Percentiles rank a stretch among this genome's conserved stretches.
phyloP scores from a whole-genome alignment of 164 flowering plant genomes.

The Macadamia integrifolia region DNA sequence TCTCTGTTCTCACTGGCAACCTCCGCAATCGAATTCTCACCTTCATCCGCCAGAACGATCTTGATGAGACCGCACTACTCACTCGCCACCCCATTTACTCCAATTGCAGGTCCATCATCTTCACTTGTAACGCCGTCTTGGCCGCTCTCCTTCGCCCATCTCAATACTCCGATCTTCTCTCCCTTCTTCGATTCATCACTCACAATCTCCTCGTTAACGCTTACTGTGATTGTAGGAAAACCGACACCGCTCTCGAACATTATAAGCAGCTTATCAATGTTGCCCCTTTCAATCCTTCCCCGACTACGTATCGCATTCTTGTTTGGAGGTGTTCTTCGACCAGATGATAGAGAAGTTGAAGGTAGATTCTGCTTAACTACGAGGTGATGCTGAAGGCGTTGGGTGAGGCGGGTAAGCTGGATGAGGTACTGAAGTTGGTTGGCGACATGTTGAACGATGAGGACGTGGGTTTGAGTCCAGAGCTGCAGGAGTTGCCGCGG shows the following conservation, averaged over 20 bases:
- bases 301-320: conserved; percentile 69
- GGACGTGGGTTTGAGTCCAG: conserved; percentile 39
- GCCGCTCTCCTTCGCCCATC: conserved; percentile 63
- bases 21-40: conserved; percentile 73
- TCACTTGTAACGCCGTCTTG: conserved; percentile 84
- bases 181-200: conserved; percentile 73
- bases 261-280: conserved; percentile 62
- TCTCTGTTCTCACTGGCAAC: conserved; percentile 57
- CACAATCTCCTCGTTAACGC: conserved; percentile 66
- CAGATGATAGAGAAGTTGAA: conserved; percentile 79
- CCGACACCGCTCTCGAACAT: conserved; percentile 69
- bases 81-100: conserved; percentile 89
- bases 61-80: conserved; percentile 74
- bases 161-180: conserved; percentile 60
- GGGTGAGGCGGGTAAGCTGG: conserved; percentile 54
- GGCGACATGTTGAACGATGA: conserved; percentile 59
- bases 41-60: conserved; percentile 77
- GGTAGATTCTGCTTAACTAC: conserved; percentile 51
- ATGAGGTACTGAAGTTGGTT: conserved; percentile 61
- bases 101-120: conserved; percentile 83
- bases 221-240: conserved; percentile 67
- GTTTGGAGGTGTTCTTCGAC: conserved; percentile 56
- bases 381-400: conserved; percentile 60
- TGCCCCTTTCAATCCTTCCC: conserved; percentile 73
- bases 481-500: conserved; percentile 63